Evolutionary conservation across 2,329 filamentous ascomycete species (phyloP), one percentile per base, ranked within the genome.

Genomic region (Neonectria faginata): DNA sequence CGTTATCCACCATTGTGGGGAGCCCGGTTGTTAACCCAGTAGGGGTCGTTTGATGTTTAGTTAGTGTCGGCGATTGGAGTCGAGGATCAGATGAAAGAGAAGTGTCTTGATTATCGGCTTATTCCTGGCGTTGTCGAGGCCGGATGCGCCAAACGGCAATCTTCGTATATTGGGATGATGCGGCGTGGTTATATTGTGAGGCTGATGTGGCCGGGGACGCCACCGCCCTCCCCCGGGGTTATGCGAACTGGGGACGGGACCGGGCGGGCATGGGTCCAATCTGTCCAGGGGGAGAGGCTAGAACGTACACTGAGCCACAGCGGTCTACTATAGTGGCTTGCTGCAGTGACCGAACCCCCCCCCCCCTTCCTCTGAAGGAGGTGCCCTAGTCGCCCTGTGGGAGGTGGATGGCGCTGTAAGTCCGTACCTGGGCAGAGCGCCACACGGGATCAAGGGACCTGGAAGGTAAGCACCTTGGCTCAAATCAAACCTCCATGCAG

Each of bases 401-500:
- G 31, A 18, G 31, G 31, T 14, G 11, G 12, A 18, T 25, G 41
- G 25, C 33, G 42, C 36, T 50, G 39, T 50, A 51, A 22, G 27
- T 20, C 52, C 20, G 36, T 44, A 45, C 53, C 29, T 22, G 22
- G 22, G 22, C 22, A 22, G 22, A 22, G 22, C 22, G 22, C 22
- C 22, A 22, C 22, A 22, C 22, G 22, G 22, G 22, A 22, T 22
- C 22, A 22, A 22, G 22, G 22, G 3, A 22, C 22, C 20, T 20
- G 20, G 20, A 20, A 20, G 20, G 20, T 20, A 20, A 20, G 20
- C 27, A 36, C 27, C 45, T 52, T 52, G 45, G 45, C 55, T 52
- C 53, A 57, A 62, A 57, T 48, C 57, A 60, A 48, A 29, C 53
- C 36, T 41, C 22, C 18, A 18, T 56, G 9, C 36, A 10, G 9